These are phyloP conservation scores for Pleurotus ostreatus DNA, from an alignment of 768 basidiomycete species.

Conservation along the genomic window DNA sequence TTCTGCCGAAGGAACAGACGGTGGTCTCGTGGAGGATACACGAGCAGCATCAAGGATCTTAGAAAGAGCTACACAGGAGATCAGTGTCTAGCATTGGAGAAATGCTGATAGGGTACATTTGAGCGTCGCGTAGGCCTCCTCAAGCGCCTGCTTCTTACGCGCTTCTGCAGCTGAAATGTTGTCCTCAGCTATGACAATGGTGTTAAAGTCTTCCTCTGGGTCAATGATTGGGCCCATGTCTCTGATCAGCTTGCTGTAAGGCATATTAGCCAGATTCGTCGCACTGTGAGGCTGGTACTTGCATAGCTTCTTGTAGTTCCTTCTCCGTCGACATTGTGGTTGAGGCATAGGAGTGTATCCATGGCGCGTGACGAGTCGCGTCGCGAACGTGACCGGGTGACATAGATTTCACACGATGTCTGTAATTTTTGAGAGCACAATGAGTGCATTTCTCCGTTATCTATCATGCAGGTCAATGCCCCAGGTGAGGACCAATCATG, in stretches of 20 bases:
- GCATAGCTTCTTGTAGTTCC: conserved; percentile 41
- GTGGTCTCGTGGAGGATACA: conserved; percentile 64
- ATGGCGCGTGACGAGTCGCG: background rate
- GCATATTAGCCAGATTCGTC: background rate
- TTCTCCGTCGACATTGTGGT: conserved; percentile 4
- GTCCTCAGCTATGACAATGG: conserved; percentile 71
- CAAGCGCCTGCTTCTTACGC: conserved; percentile 60
- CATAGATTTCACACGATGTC: background rate
- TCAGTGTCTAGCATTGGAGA: background rate
- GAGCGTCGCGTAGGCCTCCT: conserved; percentile 60
- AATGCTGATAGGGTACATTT: conserved; percentile 43
- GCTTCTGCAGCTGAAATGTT: conserved; percentile 56
- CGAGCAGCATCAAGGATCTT: conserved; percentile 66
- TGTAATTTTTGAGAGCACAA: background rate
- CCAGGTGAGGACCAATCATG: conserved; percentile 84
- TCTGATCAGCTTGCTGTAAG: conserved; percentile 51
- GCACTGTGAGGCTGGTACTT: conserved; percentile 10
- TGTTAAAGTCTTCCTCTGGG: conserved; percentile 74
- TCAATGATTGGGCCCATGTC: conserved; percentile 73
- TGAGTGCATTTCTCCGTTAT: background rate
- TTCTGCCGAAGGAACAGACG: conserved; percentile 63
- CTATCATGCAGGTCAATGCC: conserved; percentile 26
- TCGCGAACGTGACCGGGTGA: background rate
- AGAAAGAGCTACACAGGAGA: conserved; percentile 45
- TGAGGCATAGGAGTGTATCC: background rate